Conservation (phyloP, 73 alveolate genomes). For the Paramecium primaurelia region DNA sequence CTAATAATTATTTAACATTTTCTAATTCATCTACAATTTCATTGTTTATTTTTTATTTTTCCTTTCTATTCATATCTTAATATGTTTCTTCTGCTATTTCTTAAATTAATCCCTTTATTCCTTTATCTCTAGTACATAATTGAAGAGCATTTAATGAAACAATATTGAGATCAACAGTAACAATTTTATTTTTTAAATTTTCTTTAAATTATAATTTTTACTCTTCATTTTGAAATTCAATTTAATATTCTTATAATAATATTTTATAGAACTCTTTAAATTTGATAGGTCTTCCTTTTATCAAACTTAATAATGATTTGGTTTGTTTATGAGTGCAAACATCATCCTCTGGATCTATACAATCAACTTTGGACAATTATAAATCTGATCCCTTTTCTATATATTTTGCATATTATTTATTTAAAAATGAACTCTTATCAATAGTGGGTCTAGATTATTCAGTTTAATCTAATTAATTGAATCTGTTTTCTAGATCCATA, state of each 20-base stretch:
- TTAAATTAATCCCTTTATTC: not conserved
- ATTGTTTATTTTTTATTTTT: not conserved
- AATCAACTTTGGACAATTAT: not conserved
- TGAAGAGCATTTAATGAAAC: slow-evolving; percentile 33
- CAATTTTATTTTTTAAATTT: not conserved
- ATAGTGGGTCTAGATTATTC: not conserved
- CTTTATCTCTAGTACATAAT: not conserved
- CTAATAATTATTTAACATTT: not conserved
- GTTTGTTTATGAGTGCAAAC: not conserved
- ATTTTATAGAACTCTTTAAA: not conserved
- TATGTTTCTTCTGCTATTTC: not conserved
- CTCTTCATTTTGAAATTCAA: not conserved
- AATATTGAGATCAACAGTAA: not conserved
- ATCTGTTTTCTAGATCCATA: not conserved
- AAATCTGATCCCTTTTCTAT: not conserved
- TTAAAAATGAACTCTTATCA: not conserved
- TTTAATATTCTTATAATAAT: not conserved
- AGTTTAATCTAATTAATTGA: not conserved
- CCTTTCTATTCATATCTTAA: not conserved
- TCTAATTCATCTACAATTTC: slow-evolving; percentile 8
- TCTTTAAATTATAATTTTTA: not conserved
- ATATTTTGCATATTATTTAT: slow-evolving; percentile 11
- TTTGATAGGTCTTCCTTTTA: not conserved
- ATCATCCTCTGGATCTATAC: not conserved
- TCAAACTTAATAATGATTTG: not conserved